Conservation (phyloP, 2,329 filamentous ascomycete genomes). For the Calonectria pseudoreteaudii region DNA sequence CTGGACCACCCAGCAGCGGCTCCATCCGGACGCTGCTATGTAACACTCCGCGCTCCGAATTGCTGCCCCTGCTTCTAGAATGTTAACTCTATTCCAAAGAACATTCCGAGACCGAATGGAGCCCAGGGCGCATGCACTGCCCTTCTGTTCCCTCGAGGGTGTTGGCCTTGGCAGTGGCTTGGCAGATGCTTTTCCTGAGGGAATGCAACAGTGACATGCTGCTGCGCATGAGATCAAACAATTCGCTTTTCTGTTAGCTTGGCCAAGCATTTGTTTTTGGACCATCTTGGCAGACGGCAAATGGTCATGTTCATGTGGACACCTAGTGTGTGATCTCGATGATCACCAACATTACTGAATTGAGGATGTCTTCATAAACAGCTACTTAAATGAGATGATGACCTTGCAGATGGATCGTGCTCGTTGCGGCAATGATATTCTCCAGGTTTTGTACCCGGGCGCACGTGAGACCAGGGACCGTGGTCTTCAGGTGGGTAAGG, state of each 20-base stretch:
- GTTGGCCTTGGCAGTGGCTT: not conserved
- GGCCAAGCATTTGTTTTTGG: not conserved
- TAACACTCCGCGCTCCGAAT: slow-evolving; percentile 2
- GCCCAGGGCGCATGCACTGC: not conserved
- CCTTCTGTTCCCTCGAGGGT: not conserved
- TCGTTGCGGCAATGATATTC: slow-evolving; percentile 8
- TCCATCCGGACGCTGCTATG: not conserved
- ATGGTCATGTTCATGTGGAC: not conserved
- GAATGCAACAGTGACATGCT: not conserved
- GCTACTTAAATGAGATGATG: not conserved
- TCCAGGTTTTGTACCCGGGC: not conserved
- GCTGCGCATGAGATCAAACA: not conserved
- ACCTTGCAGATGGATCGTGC: not conserved
- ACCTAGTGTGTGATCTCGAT: not conserved
- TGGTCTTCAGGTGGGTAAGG: slow-evolving; percentile 1
- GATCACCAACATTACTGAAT: not conserved
- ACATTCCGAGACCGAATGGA: not conserved
- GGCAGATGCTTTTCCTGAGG: not conserved
- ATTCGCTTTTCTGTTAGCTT: not conserved
- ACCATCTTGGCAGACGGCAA: not conserved
- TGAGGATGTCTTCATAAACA: not conserved
- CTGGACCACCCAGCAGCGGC: not conserved
- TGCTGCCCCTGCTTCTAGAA: slow-evolving; percentile 3
- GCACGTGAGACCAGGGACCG: not conserved
- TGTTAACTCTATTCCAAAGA: not conserved